phyloP scores from a whole-genome alignment of 1,284 basidiomycete species.

The Microbotryomycetes sp. region DNA sequence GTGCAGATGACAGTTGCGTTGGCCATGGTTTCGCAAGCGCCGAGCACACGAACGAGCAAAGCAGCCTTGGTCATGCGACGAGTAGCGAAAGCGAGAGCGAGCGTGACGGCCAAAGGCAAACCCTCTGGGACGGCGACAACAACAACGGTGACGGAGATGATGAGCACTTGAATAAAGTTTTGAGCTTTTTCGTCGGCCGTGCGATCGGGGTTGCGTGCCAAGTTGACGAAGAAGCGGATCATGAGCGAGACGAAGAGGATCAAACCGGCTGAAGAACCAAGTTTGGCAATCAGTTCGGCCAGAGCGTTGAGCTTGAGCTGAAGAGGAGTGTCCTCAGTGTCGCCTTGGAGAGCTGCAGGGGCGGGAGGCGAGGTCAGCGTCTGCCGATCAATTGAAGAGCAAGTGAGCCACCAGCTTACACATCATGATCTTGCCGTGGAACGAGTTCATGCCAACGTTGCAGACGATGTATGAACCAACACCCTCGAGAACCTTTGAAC shows the following conservation, averaged over 20 bases:
- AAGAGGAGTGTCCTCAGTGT: constrained; percentile 79
- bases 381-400: background rate
- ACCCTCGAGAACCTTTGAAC: constrained; percentile 92
- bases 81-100: constrained; percentile 93
- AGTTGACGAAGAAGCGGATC: constrained; percentile 54
- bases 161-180: constrained; percentile 85
- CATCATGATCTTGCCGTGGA: constrained; percentile 96
- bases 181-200: constrained; percentile 78
- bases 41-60: constrained; percentile 86
- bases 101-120: constrained; percentile 80
- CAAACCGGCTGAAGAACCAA: constrained; percentile 75
- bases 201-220: constrained; percentile 37
- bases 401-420: constrained; percentile 50
- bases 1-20: constrained; percentile 77
- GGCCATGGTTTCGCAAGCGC: constrained; percentile 97
- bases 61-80: constrained; percentile 95
- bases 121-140: constrained; percentile 91
- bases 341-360: constrained; percentile 64
- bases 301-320: constrained; percentile 88
- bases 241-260: constrained; percentile 77
- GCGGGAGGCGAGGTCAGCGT: background rate
- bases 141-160: constrained; percentile 88
- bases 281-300: constrained; percentile 88
- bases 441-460: constrained; percentile 82
- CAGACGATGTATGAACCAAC: constrained; percentile 89